phyloP scores from a whole-genome alignment of 2,329 filamentous ascomycete species.

The Pestalotiopsis sp. region DNA sequence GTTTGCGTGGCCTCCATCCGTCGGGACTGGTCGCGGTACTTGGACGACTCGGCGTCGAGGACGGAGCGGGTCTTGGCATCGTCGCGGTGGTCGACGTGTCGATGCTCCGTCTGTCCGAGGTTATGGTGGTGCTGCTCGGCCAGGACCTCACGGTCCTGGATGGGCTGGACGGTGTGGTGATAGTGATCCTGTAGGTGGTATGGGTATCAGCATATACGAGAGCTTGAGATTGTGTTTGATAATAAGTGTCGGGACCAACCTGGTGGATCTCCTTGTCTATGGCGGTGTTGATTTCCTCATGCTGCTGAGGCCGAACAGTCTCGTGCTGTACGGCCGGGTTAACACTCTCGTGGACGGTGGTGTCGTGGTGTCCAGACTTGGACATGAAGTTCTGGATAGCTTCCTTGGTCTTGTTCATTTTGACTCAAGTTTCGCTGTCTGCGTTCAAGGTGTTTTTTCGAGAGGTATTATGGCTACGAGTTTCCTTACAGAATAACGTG shows the following conservation, averaged over 20 bases:
- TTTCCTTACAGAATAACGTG: background rate
- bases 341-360: slow-evolving; percentile 69
- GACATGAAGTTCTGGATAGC: slow-evolving; percentile 62
- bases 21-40: slow-evolving; percentile 53
- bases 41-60: slow-evolving; percentile 53
- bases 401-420: slow-evolving; percentile 67
- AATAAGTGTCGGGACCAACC: background rate
- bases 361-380: slow-evolving; percentile 66
- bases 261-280: slow-evolving; percentile 72
- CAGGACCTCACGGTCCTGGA: slow-evolving; percentile 37
- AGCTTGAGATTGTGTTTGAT: no score
- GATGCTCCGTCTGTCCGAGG: slow-evolving; percentile 59
- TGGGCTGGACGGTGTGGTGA: slow-evolving; percentile 69
- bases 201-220: background rate
- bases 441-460: background rate
- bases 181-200: slow-evolving; percentile 55
- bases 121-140: slow-evolving; percentile 67
- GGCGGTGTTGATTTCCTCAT: slow-evolving; percentile 63
- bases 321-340: slow-evolving; percentile 63
- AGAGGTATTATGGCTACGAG: background rate
- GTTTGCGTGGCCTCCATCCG: slow-evolving; percentile 51
- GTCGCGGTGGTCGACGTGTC: slow-evolving; percentile 62
- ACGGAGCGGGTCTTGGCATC: slow-evolving; percentile 45
- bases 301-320: slow-evolving; percentile 57
- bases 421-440: background rate